phyloP scores from a whole-genome alignment of 257 asterid species.

The Ilex aquifolium region DNA sequence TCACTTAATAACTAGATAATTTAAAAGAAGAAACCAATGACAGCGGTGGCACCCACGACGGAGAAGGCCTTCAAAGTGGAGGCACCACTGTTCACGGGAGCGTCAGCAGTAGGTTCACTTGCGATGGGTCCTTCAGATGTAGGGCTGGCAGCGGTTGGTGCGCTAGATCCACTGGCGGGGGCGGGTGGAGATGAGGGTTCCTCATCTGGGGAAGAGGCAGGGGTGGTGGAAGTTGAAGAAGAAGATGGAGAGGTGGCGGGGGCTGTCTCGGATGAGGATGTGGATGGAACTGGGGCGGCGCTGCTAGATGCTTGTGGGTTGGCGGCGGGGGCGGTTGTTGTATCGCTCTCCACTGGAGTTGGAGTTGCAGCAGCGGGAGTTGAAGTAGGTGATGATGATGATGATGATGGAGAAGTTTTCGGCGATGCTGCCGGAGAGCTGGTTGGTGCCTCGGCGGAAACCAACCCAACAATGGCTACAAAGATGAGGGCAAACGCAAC shows the following conservation, averaged over 20 bases:
- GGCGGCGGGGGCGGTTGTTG: conserved; percentile 10
- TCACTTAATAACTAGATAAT: conserved; percentile 1
- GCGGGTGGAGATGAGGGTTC: conserved; percentile 40
- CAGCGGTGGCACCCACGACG: conserved; percentile 29
- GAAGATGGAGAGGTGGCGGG: not conserved
- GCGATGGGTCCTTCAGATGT: not conserved
- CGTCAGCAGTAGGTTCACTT: conserved; percentile 17
- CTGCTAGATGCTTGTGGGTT: conserved; percentile 3
- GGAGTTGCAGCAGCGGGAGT: conserved; percentile 18
- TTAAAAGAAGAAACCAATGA: conserved; percentile 41
- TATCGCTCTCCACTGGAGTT: not conserved
- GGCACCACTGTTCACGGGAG: conserved; percentile 24
- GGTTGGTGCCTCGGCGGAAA: conserved; percentile 25
- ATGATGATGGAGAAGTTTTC: not conserved
- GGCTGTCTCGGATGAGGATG: not conserved
- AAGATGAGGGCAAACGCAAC: conserved; percentile 38
- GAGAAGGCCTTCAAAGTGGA: conserved; percentile 42
- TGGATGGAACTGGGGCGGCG: not conserved
- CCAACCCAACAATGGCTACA: conserved; percentile 40
- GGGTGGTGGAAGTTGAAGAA: not conserved
- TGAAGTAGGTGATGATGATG: conserved; percentile 13
- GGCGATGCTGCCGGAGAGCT: conserved; percentile 23
- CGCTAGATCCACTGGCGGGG: conserved; percentile 21
- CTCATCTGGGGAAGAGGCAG: conserved; percentile 25
- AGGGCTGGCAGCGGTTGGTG: conserved; percentile 18